Base-by-base conservation (phyloP, 2,329 filamentous ascomycete genomes). In the Xylaria sp. region DNA sequence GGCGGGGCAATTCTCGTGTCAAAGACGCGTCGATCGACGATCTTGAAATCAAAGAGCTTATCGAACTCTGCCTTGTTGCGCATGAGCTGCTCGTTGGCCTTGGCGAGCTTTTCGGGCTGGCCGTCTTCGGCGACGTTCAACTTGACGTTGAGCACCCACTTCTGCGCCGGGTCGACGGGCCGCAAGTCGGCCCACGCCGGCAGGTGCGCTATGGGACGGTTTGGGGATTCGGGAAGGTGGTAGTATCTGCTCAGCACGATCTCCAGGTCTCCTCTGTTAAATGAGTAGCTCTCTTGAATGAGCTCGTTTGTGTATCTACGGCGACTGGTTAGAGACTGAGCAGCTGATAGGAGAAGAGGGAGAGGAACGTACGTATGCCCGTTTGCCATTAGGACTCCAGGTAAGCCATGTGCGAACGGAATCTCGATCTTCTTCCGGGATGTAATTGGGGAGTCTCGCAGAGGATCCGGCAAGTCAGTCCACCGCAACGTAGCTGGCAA, bases 11-110 rank as follows among this genome's bases (percentile, higher is more conserved):
- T 76, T 33, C 77, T 67, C 9, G 78, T 78, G 57, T 79, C 78
- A 43, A 79, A 76, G 13, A 76, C 72, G 20, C 73, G 73, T 8
- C 78, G 71, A 31, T 92, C 81, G 89, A 98, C 89, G 59, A 88
- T 84, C 75, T 90, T 85, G 82, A 98, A 98, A 78, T 97, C 93
- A 75, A 98, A 98, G 3, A 97, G 84, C 46, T 86, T 91, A 66
- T 91, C 90, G 51, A 98, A 94, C 78, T 97, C 94, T 59, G 88
- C 84, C 75, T 84, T 84, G 72, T 88, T 73, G 0, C 77, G 80
- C 20, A 84, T 71, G 5, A 91, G 79, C 70, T 84, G 82, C n/a
- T 86, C 85, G 49, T 85, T 83, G 0, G 82, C 87, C 72, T 87
- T 85, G 54, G 85, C 82, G 36, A 90, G 82, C 74, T 88, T 86